These are phyloP conservation scores for Plantago rigida DNA, from an alignment of 305 asterid species.

Conservation along the genomic window DNA sequence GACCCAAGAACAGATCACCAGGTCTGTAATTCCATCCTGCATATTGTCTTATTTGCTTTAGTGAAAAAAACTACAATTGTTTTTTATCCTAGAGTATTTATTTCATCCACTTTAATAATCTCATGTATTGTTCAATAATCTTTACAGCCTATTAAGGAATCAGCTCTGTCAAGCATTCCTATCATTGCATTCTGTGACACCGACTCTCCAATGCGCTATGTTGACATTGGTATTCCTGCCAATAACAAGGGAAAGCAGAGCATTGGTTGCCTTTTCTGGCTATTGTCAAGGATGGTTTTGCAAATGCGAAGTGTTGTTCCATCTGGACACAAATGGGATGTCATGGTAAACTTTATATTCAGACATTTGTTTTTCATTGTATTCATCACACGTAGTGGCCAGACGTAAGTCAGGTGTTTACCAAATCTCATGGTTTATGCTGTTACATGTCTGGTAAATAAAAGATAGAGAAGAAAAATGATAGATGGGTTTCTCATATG, in stretches of 20 bases:
- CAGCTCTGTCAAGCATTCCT: conserved; percentile 25
- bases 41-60: not conserved
- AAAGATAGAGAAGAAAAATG: too few relatives aligned
- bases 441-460: not conserved
- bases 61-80: too few relatives aligned
- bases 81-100: not conserved
- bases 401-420: too few relatives aligned
- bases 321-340: conserved; percentile 27
- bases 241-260: conserved; percentile 28
- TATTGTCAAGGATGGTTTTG: conserved; percentile 26
- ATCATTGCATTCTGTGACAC: conserved; percentile 29
- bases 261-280: conserved; percentile 28
- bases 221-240: conserved; percentile 24
- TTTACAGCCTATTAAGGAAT: conserved; percentile 26
- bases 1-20: conserved; percentile 28
- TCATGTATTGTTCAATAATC: not conserved
- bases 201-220: conserved; percentile 26
- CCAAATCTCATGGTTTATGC: too few relatives aligned
- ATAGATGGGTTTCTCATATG: too few relatives aligned
- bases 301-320: conserved; percentile 27
- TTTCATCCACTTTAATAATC: not conserved
- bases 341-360: conserved; percentile 11
- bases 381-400: too few relatives aligned
- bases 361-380: too few relatives aligned
- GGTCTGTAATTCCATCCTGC: not conserved